Percentiles rank a stretch among this genome's conserved stretches.
phyloP scores from a whole-genome alignment of 2,329 filamentous ascomycete genomes.

The Cadophora sp. region DNA sequence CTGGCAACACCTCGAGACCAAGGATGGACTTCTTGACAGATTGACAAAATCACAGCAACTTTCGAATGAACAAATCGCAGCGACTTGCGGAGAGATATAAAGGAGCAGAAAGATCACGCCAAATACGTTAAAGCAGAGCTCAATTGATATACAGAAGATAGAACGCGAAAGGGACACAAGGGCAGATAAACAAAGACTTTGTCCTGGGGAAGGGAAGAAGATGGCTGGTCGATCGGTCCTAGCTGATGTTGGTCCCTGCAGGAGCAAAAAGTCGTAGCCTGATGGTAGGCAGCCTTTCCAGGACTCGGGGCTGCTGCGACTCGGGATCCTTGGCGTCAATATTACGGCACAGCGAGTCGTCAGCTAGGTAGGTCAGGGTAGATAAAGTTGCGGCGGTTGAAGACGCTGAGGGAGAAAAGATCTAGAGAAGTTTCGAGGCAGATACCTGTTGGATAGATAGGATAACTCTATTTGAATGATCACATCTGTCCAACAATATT shows the following conservation, averaged over 20 bases:
- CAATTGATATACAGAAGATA: conserved; percentile 17
- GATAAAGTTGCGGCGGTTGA: neutral
- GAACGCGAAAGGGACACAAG: conserved; percentile 23
- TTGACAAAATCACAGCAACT: neutral
- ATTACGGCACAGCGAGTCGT: conserved; percentile 18
- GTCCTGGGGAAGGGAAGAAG: conserved; percentile 24
- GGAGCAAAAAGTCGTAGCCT: conserved; percentile 38
- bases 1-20: neutral
- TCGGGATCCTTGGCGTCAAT: conserved; percentile 22
- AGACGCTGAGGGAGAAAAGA: neutral
- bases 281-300: conserved; percentile 35
- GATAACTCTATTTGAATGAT: neutral
- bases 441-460: neutral
- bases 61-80: neutral
- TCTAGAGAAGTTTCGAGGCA: neutral
- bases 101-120: neutral
- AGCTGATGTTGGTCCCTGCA: conserved; percentile 27
- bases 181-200: conserved; percentile 20
- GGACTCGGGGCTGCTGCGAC: conserved; percentile 17
- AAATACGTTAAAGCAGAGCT: neutral
- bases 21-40: neutral
- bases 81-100: neutral
- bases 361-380: conserved; percentile 22
- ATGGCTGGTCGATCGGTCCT: conserved; percentile 5
- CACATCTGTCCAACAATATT: neutral